Conservation (phyloP, 352 stramenopile genomes). For the Pythium dissimile region DNA sequence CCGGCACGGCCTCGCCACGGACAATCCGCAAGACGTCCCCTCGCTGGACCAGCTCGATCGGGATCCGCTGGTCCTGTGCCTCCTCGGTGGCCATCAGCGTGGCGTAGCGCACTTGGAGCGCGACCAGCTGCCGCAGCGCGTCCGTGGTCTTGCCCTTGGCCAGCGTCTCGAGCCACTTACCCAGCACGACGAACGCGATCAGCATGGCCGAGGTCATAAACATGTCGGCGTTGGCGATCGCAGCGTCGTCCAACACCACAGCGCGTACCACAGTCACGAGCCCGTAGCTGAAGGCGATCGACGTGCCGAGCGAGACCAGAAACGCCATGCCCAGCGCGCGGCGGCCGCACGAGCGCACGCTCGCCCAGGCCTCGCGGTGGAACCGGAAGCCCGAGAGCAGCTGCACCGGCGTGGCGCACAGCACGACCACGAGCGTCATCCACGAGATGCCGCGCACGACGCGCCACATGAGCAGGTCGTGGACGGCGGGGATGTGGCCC, state of each 20-base stretch:
- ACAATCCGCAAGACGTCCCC: slow-evolving; percentile 95
- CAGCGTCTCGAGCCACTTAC: slow-evolving; percentile 96
- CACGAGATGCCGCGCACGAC: slow-evolving; percentile 67
- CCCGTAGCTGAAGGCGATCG: slow-evolving; percentile 95
- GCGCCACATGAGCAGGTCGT: slow-evolving; percentile 38
- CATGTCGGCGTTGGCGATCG: slow-evolving; percentile 77
- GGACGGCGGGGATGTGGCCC: slow-evolving; percentile 58
- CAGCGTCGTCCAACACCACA: slow-evolving; percentile 55
- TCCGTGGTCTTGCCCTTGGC: slow-evolving; percentile 93
- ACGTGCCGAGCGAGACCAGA: slow-evolving; percentile 95
- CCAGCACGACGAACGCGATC: slow-evolving; percentile 97
- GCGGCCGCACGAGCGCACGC: slow-evolving; percentile 39
- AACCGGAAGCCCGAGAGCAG: slow-evolving; percentile 93
- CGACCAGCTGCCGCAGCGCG: slow-evolving; percentile 94
- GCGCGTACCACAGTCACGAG: slow-evolving; percentile 84
- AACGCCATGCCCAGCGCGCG: slow-evolving; percentile 95
- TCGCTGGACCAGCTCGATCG: slow-evolving; percentile 87
- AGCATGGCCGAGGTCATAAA: slow-evolving; percentile 99
- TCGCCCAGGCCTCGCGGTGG: slow-evolving; percentile 92
- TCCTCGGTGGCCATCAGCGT: slow-evolving; percentile 30
- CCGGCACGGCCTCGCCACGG: slow-evolving; percentile 89
- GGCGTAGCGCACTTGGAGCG: slow-evolving; percentile 88
- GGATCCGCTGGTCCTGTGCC: slow-evolving; percentile 69
- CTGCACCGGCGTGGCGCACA: slow-evolving; percentile 94
- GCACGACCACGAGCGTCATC: slow-evolving; percentile 66